Evolutionary conservation across 2,329 filamentous ascomycete genomes (phyloP), one percentile per base, ranked within the genome.

Genomic region (Fusarium illudens): DNA sequence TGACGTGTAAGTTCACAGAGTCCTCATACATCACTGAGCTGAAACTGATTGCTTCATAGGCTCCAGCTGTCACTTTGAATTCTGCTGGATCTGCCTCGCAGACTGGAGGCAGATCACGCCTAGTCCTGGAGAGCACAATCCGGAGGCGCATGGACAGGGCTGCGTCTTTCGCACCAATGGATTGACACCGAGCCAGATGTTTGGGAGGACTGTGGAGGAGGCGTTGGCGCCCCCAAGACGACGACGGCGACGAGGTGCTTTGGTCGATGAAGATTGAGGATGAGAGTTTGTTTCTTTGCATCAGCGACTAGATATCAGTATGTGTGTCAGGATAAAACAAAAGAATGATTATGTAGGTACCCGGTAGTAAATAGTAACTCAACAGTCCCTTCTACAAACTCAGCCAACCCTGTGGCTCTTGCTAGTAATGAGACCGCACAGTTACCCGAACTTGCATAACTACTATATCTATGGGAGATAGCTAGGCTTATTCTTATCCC

Each of bases 1-100:
- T 64, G 62, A 64, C 58, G 2, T 64, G 62, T 51, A 10, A 50
- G 62, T 52, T 29, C 6, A 46, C 12, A 3, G 3, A 30, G 3
- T 4, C 20, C 9, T 10, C 4, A 13, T 6, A 20, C n/a, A 15
- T 8, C 27, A 4, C 44, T 17, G 5, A 39, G 2, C 22, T n/a
- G 13, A 3, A 15, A 6, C 30, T 34, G 30, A 48, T 13, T 3
- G 1, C 6, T 2, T 13, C 2, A 6, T n/a, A 59, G 56, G 56
- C 22, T 52, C 56, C 6, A 54, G 17, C 34, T 65, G 62, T 27
- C 42, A 46, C 17, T 56, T 58, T 30, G 59, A 63, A 27, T 65
- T 65, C 36, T 65, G 54, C 17, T 62, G 62, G 62, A 60, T 58
- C 4, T 65, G 54, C 12, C 49, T 65, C 25, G 59, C 62, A 12